phyloP scores from a whole-genome alignment of 2,329 filamentous ascomycete species.

The Colletotrichum gloeosporioides region DNA sequence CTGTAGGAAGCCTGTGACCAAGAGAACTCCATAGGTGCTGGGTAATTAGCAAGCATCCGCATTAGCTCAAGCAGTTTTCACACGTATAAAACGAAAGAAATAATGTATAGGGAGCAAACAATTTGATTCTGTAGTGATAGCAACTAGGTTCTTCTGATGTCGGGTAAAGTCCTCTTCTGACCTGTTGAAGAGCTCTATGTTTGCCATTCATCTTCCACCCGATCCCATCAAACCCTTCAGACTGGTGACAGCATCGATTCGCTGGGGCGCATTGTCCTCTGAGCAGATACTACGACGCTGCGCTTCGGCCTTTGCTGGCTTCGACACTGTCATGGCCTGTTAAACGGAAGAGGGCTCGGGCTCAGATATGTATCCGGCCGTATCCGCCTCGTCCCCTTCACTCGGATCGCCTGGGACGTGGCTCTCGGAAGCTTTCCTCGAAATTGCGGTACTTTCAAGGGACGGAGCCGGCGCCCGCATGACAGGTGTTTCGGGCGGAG shows the following conservation, averaged over 20 bases:
- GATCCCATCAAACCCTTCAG: not conserved
- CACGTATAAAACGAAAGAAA: too few relatives aligned
- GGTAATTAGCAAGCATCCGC: too few relatives aligned
- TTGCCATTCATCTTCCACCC: not conserved
- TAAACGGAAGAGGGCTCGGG: not conserved
- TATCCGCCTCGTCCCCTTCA: too few relatives aligned
- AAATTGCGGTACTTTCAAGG: not conserved
- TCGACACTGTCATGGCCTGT: not conserved
- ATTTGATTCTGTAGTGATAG: not conserved
- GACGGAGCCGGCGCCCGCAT: not conserved
- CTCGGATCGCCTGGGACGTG: not conserved
- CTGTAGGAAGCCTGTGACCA: too few relatives aligned
- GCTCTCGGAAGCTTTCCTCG: not conserved
- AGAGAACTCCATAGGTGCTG: too few relatives aligned
- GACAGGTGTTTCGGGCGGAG: not conserved
- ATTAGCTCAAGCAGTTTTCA: too few relatives aligned
- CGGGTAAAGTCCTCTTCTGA: not conserved
- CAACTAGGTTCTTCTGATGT: not conserved
- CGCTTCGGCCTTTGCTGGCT: not conserved
- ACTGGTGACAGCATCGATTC: not conserved
- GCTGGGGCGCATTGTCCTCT: not conserved
- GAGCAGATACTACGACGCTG: not conserved
- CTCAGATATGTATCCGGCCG: not conserved
- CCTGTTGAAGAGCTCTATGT: not conserved
- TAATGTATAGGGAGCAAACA: not conserved